These are phyloP conservation scores for Tetrahymena malaccensis DNA, from an alignment of 73 alveolate genomes.

Conservation along the genomic window DNA sequence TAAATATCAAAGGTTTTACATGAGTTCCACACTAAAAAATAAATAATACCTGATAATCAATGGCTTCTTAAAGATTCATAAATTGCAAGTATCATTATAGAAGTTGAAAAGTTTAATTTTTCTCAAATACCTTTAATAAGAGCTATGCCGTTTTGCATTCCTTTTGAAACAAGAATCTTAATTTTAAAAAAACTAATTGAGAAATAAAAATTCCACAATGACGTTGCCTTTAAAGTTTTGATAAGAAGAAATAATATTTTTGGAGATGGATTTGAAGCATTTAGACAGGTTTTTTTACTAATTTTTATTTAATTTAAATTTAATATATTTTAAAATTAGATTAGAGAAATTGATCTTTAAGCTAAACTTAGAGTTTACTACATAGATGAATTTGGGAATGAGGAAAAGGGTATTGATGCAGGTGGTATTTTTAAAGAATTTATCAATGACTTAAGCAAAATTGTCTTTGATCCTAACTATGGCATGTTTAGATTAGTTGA, in stretches of 20 bases:
- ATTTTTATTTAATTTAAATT: not conserved
- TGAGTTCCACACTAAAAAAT: constrained; percentile 1
- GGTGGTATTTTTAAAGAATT: constrained; percentile 95
- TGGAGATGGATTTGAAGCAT: constrained; percentile 56
- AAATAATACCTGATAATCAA: not conserved
- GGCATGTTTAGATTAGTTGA: constrained; percentile 73
- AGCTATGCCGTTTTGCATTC: constrained; percentile 63
- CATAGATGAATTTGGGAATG: constrained; percentile 51
- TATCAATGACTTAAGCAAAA: constrained; percentile 64
- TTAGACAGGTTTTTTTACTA: constrained; percentile 23
- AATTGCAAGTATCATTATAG: constrained; percentile 19
- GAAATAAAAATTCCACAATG: constrained; percentile 7
- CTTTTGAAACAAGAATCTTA: constrained; percentile 60
- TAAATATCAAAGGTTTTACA: not conserved
- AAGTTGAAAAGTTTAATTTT: constrained; percentile 6
- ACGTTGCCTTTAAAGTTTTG: constrained; percentile 21
- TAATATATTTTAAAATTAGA: not conserved
- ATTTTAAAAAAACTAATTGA: constrained; percentile 35
- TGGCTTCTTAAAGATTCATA: constrained; percentile 2
- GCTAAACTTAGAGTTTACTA: constrained; percentile 48
- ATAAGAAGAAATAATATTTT: constrained; percentile 47
- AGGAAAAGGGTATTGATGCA: constrained; percentile 89
- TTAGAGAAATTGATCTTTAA: constrained; percentile 25
- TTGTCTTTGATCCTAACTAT: constrained; percentile 83
- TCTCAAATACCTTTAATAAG: constrained; percentile 1